A percentile compares a stretch with the other conserved stretches of the same genome.
phyloP scores from a whole-genome alignment of 2,329 filamentous ascomycete species.

The Stemphylium vesicarium region DNA sequence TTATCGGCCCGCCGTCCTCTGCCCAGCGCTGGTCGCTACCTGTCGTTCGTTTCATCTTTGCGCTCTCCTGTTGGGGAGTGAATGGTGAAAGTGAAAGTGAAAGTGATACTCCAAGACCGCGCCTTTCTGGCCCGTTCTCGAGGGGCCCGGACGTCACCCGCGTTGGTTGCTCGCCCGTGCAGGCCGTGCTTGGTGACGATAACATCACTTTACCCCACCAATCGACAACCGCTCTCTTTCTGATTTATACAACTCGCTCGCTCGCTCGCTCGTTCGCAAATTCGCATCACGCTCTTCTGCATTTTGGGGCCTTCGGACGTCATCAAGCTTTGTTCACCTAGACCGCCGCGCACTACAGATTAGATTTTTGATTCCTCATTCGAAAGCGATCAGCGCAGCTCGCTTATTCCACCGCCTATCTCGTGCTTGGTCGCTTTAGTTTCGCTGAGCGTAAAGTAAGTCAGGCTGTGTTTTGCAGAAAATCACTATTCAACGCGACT shows the following conservation, averaged over 20 bases:
- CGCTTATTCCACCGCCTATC: background rate
- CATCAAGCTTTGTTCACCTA: background rate
- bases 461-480: background rate
- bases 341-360: background rate
- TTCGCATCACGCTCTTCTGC: background rate
- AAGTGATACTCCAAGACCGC: background rate
- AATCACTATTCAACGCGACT: background rate
- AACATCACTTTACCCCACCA: slow-evolving; percentile 15
- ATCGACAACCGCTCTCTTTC: background rate
- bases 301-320: background rate
- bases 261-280: background rate
- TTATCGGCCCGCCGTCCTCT: background rate
- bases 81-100: background rate
- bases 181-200: slow-evolving; percentile 24
- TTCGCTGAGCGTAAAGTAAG: background rate
- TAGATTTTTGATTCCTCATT: background rate
- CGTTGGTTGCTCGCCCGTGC: slow-evolving; percentile 4
- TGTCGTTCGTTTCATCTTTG: background rate
- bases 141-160: slow-evolving; percentile 4
- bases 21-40: slow-evolving; percentile 13
- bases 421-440: background rate
- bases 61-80: background rate
- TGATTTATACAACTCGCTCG: slow-evolving; percentile 3
- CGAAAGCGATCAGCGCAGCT: background rate
- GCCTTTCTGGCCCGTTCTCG: background rate